These are phyloP conservation scores for Laguncularia racemosa DNA, from an alignment of 345 rosid species.

Conservation along the genomic window DNA sequence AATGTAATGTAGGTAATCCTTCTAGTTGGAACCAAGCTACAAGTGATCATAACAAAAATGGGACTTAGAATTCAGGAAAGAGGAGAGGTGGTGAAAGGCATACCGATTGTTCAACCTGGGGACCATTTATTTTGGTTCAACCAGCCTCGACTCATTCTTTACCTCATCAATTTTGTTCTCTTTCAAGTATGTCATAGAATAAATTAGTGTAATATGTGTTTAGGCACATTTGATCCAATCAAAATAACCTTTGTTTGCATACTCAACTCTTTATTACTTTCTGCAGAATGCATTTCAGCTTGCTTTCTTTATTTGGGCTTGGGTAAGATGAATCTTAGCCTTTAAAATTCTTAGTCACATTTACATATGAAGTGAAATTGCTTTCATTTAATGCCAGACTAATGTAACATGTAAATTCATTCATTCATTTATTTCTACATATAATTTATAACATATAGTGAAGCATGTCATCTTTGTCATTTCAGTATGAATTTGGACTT, in stretches of 20 bases:
- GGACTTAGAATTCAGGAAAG: slow-evolving; percentile 67
- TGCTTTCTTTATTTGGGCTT: slow-evolving; percentile 76
- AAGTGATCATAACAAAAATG: slow-evolving; percentile 78
- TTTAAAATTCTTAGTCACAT: too few species aligned
- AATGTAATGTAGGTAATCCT: slow-evolving; percentile 49
- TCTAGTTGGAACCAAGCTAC: slow-evolving; percentile 76
- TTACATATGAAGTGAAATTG: too few species aligned
- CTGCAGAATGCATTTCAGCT: slow-evolving; percentile 85
- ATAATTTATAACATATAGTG: neutral
- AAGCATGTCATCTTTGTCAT: too few species aligned
- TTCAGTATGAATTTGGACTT: slow-evolving; percentile 53
- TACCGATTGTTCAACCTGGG: slow-evolving; percentile 70
- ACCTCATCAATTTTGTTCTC: slow-evolving; percentile 75
- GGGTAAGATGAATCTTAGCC: slow-evolving; percentile 35
- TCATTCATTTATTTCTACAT: neutral
- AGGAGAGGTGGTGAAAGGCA: slow-evolving; percentile 72
- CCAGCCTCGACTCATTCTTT: slow-evolving; percentile 65
- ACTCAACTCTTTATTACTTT: neutral
- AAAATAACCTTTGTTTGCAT: neutral
- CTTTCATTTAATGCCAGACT: too few species aligned
- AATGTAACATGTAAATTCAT: too few species aligned
- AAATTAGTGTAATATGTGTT: neutral
- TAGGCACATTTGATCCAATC: too few species aligned
- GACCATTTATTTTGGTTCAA: slow-evolving; percentile 93
- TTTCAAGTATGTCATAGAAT: slow-evolving; percentile 52